Percentiles rank a stretch among this genome's conserved stretches.
These are phyloP conservation scores for Backusella luteola DNA, from an alignment of 192 early-diverging fungal genomes.

Conservation along the genomic window DNA sequence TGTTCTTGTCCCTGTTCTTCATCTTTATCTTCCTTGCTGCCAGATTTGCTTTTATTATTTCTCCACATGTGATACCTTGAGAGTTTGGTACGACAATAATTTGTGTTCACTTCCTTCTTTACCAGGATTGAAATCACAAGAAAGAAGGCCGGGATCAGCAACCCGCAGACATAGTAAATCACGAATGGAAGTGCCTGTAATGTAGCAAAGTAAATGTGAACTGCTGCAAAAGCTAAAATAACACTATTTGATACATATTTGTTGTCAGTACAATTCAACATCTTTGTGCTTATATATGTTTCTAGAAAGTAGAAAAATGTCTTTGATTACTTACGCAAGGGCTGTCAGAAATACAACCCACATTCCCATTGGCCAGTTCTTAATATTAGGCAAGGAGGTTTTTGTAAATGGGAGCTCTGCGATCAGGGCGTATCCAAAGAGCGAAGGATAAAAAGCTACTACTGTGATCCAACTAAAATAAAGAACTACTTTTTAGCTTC, in stretches of 20 bases:
- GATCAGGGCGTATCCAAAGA: slow-evolving; percentile 55
- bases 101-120: slow-evolving; percentile 46
- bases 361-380: slow-evolving; percentile 62
- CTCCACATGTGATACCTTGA: neutral
- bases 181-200: slow-evolving; percentile 36
- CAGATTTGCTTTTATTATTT: neutral
- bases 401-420: slow-evolving; percentile 69
- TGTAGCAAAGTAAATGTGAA: slow-evolving; percentile 50
- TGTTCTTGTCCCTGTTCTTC: neutral
- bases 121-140: slow-evolving; percentile 30
- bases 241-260: slow-evolving; percentile 22
- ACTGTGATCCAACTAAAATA: slow-evolving; percentile 39
- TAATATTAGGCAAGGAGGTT: slow-evolving; percentile 61
- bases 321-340: slow-evolving; percentile 31
- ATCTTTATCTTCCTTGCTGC: neutral
- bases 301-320: neutral
- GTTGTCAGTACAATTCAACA: neutral
- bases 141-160: slow-evolving; percentile 45
- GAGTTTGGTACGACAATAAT: slow-evolving; percentile 16
- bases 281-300: neutral
- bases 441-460: slow-evolving; percentile 41
- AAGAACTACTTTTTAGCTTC: neutral
- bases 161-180: slow-evolving; percentile 44
- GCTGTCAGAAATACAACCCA: slow-evolving; percentile 64
- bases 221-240: slow-evolving; percentile 60